Base-by-base conservation (phyloP, 176 grass and related monocot species). In the Metroxylon sagu region DNA sequence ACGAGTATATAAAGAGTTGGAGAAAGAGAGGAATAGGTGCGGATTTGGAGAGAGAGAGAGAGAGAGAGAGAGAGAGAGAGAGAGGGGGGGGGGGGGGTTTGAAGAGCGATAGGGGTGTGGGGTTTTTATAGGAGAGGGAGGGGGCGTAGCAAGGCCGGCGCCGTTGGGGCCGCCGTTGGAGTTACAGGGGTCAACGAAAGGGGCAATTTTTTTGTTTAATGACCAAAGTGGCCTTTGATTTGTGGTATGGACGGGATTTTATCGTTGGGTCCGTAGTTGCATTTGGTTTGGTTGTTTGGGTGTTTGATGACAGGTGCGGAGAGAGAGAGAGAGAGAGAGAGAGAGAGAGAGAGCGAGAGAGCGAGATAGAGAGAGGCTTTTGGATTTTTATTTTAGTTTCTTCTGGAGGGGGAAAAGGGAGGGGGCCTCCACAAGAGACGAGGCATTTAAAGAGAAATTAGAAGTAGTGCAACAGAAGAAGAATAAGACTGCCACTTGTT, bases 121-220 rank as follows among this genome's bases (percentile, higher is more conserved):
- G 29, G 51, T 39, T 68, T 68, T 54, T 56, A 68, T 68, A 68
- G 65, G 26, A 43, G 6, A 21, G 27, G 18, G 27, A 43, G 6
- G 48, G 27, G 18, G 27, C 12, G 19, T 52, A 31, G 67, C 77
- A 72, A 61, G 48, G 69, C 77, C 76, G 80, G 82, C 86, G 86
- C 77, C 76, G 82, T 72, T 83, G 82, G 89, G 74, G 52, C 85
- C 85, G 85, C 68, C 83, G 83, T 96, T 77, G 73, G 70, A 56
- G 58, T 60, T 68, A 57, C 52, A 76, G 75, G 79, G 80, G 86
- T 88, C 86, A 90, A 88, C 87, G 77, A 74, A 70, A 52, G 16
- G 23, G 6, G 0, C 30, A 67, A 12, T 19, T 26, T 14, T 31
- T 7, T 12, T 16, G 21, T 53, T 1, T 35, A 52, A 61, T 61